These are phyloP conservation scores for Aspergillus pseudonomiae DNA, from an alignment of 2,329 filamentous ascomycete species.

Conservation along the genomic window DNA sequence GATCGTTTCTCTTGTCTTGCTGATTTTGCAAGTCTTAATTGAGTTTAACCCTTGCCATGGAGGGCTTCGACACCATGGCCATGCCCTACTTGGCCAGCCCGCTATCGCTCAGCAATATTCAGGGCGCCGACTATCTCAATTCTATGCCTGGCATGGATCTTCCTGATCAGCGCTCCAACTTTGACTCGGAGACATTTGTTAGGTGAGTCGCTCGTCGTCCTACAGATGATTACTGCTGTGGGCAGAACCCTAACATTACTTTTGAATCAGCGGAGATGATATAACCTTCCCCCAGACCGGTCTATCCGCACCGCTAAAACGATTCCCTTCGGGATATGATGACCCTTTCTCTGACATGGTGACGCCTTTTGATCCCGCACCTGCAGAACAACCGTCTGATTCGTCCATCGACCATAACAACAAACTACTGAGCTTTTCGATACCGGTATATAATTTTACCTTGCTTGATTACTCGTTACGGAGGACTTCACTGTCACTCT, in stretches of 20 bases:
- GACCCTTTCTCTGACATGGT: conserved; percentile 58
- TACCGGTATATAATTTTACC: conserved; percentile 62
- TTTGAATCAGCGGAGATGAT: conserved; percentile 53
- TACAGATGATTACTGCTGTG: background rate
- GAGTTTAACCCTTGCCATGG: conserved; percentile 42
- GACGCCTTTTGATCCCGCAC: conserved; percentile 45
- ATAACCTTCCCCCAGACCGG: conserved; percentile 51
- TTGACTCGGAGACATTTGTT: conserved; percentile 62
- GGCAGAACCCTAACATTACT: background rate
- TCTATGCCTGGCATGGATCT: conserved; percentile 57
- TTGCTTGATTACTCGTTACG: conserved; percentile 63
- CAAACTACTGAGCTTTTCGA: conserved; percentile 74
- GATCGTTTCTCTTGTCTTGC: background rate
- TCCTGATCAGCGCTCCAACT: conserved; percentile 62
- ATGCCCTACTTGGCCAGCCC: conserved; percentile 66
- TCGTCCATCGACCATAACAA: conserved; percentile 67
- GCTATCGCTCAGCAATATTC: conserved; percentile 58
- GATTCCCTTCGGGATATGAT: conserved; percentile 52
- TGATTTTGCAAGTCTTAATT: conserved; percentile 1
- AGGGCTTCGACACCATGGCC: conserved; percentile 63
- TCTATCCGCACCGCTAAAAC: conserved; percentile 47
- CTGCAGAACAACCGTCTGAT: conserved; percentile 52
- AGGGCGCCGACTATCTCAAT: conserved; percentile 51
- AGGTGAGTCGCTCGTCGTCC: conserved; percentile 50
- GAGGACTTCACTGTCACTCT: conserved; percentile 58